These are phyloP conservation scores for Calonectria leucothoes DNA, from an alignment of 2,329 filamentous ascomycete genomes.

Conservation along the genomic window DNA sequence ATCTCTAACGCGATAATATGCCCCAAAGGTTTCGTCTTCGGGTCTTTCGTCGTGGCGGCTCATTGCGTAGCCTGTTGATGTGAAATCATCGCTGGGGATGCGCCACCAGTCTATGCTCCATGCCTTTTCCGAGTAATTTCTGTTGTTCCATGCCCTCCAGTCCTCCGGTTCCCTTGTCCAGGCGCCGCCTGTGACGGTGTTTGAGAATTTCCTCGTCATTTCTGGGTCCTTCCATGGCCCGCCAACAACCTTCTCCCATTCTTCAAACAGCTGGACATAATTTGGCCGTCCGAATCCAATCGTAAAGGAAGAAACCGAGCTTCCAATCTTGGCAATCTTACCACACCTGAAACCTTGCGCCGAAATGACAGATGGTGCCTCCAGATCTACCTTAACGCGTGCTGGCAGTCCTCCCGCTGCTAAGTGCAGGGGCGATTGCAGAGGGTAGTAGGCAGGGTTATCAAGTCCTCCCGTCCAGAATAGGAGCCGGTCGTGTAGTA, in stretches of 20 bases:
- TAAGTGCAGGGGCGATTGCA: conserved; percentile 9
- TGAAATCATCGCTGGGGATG: not conserved
- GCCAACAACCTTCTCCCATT: conserved; percentile 19
- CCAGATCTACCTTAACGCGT: not conserved
- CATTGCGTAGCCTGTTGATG: conserved; percentile 19
- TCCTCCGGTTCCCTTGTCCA: conserved; percentile 9
- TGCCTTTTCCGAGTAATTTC: conserved; percentile 17
- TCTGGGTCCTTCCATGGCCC: conserved; percentile 17
- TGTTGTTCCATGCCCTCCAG: conserved; percentile 23
- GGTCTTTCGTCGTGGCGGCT: not conserved
- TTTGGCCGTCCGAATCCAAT: conserved; percentile 22
- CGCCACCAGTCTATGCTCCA: conserved; percentile 4
- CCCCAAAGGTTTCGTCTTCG: not conserved
- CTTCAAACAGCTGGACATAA: conserved; percentile 16
- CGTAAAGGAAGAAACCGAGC: not conserved
- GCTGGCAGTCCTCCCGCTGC: conserved; percentile 19
- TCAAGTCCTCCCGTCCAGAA: conserved; percentile 27
- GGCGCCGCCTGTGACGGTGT: conserved; percentile 18
- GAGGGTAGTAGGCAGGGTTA: conserved; percentile 14
- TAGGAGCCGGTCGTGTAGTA: not conserved
- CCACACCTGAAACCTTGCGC: conserved; percentile 10
- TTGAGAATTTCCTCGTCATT: conserved; percentile 6
- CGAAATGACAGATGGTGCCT: conserved; percentile 15
- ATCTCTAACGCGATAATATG: conserved; percentile 15
- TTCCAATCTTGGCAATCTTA: conserved; percentile 6